These are phyloP conservation scores for Dendrocalamus latiflorus DNA, from an alignment of 202 grass and related monocot genomes.

Conservation along the genomic window DNA sequence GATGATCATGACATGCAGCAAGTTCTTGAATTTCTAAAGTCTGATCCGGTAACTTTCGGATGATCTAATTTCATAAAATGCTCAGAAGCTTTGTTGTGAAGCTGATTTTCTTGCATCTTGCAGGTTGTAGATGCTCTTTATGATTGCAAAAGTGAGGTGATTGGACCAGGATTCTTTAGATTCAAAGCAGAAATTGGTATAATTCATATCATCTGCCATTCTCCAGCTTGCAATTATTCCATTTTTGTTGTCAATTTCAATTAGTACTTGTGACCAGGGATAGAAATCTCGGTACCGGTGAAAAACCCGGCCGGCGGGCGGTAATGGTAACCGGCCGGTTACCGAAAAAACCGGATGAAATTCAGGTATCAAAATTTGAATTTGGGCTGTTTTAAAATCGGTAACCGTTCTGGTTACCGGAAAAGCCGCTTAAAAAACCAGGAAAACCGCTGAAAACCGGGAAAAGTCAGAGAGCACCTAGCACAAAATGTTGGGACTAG, in stretches of 20 bases:
- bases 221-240: slow-evolving; percentile 5
- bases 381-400: too few species aligned
- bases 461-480: too few species aligned
- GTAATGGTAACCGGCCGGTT: too few species aligned
- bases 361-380: too few species aligned
- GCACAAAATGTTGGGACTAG: too few species aligned
- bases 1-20: slow-evolving; percentile 98
- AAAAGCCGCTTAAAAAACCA: too few species aligned
- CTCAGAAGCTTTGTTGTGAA: slow-evolving; percentile 1
- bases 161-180: slow-evolving; percentile 98
- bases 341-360: too few species aligned
- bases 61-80: slow-evolving; percentile 20
- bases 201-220: slow-evolving; percentile 6
- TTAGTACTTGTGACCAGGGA: neutral
- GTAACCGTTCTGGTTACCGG: too few species aligned
- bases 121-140: slow-evolving; percentile 98
- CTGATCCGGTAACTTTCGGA: slow-evolving; percentile 65
- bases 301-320: too few species aligned
- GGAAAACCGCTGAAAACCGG: too few species aligned
- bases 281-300: too few species aligned
- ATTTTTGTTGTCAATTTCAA: slow-evolving; percentile 20
- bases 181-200: slow-evolving; percentile 99
- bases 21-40: slow-evolving; percentile 90
- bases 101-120: slow-evolving; percentile 35
- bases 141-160: slow-evolving; percentile 99